A percentile compares a stretch with the other conserved stretches of the same genome.
phyloP scores from a whole-genome alignment of 148 eudicot species.

The Camellia lanceoleosa region DNA sequence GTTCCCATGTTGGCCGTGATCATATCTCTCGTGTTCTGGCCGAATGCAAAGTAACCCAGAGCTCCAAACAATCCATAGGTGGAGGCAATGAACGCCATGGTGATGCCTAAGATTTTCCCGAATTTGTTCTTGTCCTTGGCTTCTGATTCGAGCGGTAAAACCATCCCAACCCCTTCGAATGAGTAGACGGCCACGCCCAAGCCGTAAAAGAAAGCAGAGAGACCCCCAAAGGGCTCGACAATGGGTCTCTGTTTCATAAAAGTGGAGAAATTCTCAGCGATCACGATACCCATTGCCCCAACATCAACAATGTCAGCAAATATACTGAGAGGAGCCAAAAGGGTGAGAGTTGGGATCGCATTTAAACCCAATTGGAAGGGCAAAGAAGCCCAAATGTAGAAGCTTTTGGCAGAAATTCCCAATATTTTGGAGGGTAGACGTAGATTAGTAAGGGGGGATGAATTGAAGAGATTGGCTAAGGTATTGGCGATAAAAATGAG shows the following conservation, averaged over 20 bases:
- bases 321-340: slow-evolving; percentile 65
- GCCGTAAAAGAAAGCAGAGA: slow-evolving; percentile 46
- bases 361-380: slow-evolving; percentile 67
- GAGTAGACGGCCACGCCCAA: slow-evolving; percentile 66
- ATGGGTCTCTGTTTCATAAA: slow-evolving; percentile 30
- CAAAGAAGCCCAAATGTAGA: slow-evolving; percentile 52
- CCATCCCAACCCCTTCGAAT: slow-evolving; percentile 71
- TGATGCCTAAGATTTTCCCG: slow-evolving; percentile 49
- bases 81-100: slow-evolving; percentile 49
- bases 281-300: slow-evolving; percentile 63
- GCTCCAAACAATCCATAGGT: slow-evolving; percentile 53
- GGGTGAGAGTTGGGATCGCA: slow-evolving; percentile 61
- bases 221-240: slow-evolving; percentile 43
- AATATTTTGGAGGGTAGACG: slow-evolving; percentile 7
- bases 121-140: slow-evolving; percentile 47
- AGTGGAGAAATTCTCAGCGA: slow-evolving; percentile 37
- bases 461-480: slow-evolving; percentile 36
- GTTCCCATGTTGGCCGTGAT: slow-evolving; percentile 63
- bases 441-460: neutral
- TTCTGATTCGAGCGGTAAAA: slow-evolving; percentile 57
- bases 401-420: slow-evolving; percentile 30
- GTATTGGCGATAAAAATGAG: slow-evolving; percentile 58
- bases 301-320: slow-evolving; percentile 64
- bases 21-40: slow-evolving; percentile 55
- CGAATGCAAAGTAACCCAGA: slow-evolving; percentile 63